Evolutionary conservation across 2,329 filamentous ascomycete genomes (phyloP).

Genomic region (Pochonia chlamydosporia): DNA sequence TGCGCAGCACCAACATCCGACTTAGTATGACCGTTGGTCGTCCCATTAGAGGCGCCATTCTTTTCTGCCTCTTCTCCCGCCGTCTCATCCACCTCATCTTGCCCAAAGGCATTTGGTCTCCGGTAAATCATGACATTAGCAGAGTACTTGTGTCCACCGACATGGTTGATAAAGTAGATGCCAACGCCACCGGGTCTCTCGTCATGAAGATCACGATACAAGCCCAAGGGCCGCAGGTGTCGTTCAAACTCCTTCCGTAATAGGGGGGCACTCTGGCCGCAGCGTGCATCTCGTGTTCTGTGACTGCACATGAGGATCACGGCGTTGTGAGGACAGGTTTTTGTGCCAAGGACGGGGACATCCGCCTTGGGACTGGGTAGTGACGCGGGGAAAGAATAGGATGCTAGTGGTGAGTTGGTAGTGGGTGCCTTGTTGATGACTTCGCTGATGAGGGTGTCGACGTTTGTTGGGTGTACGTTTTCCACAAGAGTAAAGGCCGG

Average conservation of each 20-base stretch:
- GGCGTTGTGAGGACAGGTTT: constrained; percentile 71
- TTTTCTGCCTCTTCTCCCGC: constrained; percentile 11
- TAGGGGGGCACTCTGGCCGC: constrained; percentile 87
- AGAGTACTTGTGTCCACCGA: constrained; percentile 93
- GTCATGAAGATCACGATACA: constrained; percentile 84
- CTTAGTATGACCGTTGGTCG: constrained; percentile 17
- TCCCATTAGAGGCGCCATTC: constrained; percentile 22
- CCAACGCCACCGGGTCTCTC: constrained; percentile 86
- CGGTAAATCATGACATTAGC: constrained; percentile 94
- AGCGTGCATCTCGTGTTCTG: constrained; percentile 87
- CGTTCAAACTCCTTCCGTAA: constrained; percentile 85
- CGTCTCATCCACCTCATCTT: constrained; percentile 32
- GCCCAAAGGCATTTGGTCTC: constrained; percentile 50
- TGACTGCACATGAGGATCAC: constrained; percentile 93
- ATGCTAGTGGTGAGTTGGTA: constrained; percentile 57
- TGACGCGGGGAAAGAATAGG: constrained; percentile 30
- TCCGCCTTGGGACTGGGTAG: constrained; percentile 23
- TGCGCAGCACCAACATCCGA: constrained; percentile 62
- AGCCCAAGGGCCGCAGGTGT: constrained; percentile 74
- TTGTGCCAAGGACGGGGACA: constrained; percentile 24
- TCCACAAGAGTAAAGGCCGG: constrained; percentile 80
- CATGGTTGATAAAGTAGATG: constrained; percentile 94
- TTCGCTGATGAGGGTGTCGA: constrained; percentile 63
- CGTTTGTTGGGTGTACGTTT: constrained; percentile 71
- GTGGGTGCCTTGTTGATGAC: constrained; percentile 71